Evolutionary conservation across 345 rosid species (phyloP).

Genomic region (Hibiscus mutabilis): DNA sequence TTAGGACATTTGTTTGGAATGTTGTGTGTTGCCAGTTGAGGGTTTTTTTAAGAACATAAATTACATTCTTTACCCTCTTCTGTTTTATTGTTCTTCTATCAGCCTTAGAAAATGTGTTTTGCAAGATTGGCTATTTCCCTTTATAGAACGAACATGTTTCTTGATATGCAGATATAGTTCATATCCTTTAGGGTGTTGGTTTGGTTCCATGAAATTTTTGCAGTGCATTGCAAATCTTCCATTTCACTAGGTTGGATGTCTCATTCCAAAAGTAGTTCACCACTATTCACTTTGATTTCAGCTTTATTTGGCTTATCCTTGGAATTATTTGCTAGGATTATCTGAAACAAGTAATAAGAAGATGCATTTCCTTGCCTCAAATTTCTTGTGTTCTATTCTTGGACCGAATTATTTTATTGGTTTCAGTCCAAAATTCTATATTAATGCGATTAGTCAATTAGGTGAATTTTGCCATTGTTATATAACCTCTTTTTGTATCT

Average conservation of each 20-base stretch:
- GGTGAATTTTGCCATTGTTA: background rate
- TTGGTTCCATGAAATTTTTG: background rate
- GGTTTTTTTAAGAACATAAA: background rate
- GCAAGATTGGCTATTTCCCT: background rate
- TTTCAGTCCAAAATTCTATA: background rate
- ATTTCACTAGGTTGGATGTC: background rate
- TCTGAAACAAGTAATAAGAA: background rate
- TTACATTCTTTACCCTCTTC: background rate
- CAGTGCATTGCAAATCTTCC: background rate
- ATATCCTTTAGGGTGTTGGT: background rate
- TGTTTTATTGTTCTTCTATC: background rate
- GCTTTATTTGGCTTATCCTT: background rate
- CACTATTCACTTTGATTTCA: background rate
- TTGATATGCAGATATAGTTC: background rate
- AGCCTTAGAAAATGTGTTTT: background rate
- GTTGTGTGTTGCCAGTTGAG: background rate
- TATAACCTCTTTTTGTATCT: constrained; percentile 11
- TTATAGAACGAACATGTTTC: background rate
- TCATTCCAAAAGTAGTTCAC: constrained; percentile 1
- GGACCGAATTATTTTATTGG: background rate
- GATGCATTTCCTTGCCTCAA: background rate
- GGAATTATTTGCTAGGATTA: background rate
- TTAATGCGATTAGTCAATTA: constrained; percentile 7
- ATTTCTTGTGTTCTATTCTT: constrained; percentile 3
- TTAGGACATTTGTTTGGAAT: background rate